Evolutionary conservation across 2,329 filamentous ascomycete genomes (phyloP).

Genomic region (Aspergillus sojae): DNA sequence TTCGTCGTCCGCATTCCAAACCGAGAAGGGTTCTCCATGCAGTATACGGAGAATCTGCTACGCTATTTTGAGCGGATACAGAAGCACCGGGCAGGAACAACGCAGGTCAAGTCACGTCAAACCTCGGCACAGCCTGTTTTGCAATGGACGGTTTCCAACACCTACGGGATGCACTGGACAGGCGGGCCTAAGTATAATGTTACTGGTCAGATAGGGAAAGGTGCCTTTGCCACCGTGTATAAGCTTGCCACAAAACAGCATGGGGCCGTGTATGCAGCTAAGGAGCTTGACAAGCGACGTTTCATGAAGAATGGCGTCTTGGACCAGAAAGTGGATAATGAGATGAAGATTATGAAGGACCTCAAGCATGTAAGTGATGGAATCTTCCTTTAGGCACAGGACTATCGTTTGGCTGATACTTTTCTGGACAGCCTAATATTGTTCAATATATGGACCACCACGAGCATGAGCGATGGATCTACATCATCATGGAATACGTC

Average conservation of each 20-base stretch:
- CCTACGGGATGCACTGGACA: slow-evolving; percentile 73
- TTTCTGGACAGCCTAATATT: slow-evolving; percentile 69
- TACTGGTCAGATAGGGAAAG: slow-evolving; percentile 79
- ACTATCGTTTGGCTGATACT: slow-evolving; percentile 13
- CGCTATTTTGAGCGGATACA: slow-evolving; percentile 60
- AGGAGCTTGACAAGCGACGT: slow-evolving; percentile 88
- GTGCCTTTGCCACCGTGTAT: slow-evolving; percentile 93
- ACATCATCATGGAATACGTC: slow-evolving; percentile 97
- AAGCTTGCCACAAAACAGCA: slow-evolving; percentile 84
- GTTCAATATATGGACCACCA: slow-evolving; percentile 89
- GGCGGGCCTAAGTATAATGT: slow-evolving; percentile 85
- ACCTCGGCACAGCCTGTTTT: slow-evolving; percentile 28
- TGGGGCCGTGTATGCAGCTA: slow-evolving; percentile 83
- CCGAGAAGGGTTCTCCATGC: slow-evolving; percentile 67
- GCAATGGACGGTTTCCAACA: slow-evolving; percentile 41
- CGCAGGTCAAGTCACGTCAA: slow-evolving; percentile 27
- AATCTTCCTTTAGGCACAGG: neutral
- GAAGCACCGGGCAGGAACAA: slow-evolving; percentile 24
- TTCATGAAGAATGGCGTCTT: slow-evolving; percentile 92
- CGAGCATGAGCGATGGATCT: slow-evolving; percentile 76
- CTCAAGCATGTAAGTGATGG: slow-evolving; percentile 71
- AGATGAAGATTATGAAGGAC: slow-evolving; percentile 92
- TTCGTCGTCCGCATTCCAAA: slow-evolving; percentile 86
- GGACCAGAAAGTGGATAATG: slow-evolving; percentile 91
- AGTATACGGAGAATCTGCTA: slow-evolving; percentile 70